Base-by-base conservation (phyloP, 192 early-diverging fungal genomes). In the Podila horticola region DNA sequence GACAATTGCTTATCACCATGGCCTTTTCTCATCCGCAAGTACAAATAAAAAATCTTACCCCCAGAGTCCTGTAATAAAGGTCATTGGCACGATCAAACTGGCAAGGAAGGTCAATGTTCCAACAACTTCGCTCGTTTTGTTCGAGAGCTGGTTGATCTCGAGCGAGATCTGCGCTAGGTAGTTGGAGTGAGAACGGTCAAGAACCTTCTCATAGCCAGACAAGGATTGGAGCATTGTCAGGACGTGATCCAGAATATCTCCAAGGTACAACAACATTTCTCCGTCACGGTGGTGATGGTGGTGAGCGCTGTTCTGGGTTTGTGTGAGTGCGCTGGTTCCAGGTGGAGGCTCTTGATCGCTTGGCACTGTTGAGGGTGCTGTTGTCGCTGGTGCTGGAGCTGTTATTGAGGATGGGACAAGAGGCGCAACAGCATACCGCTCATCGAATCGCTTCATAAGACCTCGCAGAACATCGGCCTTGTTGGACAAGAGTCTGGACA, bases 211-310 rank as follows among this genome's bases (percentile, higher is more conserved):
- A 70, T 93, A 93, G 24, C 93, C 91, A 55, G 88, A 77, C 2
- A 93, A 67, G n/a, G 91, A 92, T 75, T 93, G 92, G 58, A 93
- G 77, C 91, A 94, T 93, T 12, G 92, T 93, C 61, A 93, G 69
- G 8, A 95, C 82, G 55, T 95, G 93, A 72, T 94, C 92, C 84
- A 75, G 90, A 33, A 95, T 89, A 71, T 95, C 94, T 26, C 93
- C 93, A 29, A 94, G 77, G 67, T 94, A 95, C 63, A 95, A 58
- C 11, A 86, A 50, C 3, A 90, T 90, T 62, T 94, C 93, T 70
- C 84, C 68, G 30, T 70, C 68, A 15, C 68, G 57, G 58, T 63
- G n/a, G 11, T 59, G 48, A 6, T 70, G 59, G 5, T 50, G 68
- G 3, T 24, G 17, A 33, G 15, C 59, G 24, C 33, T 20, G n/a